Base-by-base conservation (phyloP, 164 flowering plant genomes). In the Berberis vulgaris region DNA sequence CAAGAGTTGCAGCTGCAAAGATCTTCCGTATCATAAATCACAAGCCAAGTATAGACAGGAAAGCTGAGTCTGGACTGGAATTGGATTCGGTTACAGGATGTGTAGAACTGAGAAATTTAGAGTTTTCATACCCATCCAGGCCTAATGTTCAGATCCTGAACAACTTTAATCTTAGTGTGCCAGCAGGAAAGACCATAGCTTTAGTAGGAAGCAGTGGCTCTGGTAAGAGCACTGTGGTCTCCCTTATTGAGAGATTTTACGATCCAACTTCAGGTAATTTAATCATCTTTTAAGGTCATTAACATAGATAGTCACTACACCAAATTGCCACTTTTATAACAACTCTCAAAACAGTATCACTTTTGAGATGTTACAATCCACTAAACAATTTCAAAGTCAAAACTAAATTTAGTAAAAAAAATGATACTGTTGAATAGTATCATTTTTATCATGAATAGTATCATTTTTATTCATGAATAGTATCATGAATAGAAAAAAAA, bases 181-280 rank as follows among this genome's bases (percentile, higher is more conserved):
- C 87, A 5, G 92, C 92, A 5, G 97, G 97, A 54, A 90, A 84
- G 74, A 90, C 94, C 61, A 84, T 90, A 41, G 97, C 94, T 42
- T 75, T 90, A 65, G 97, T 90, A 43, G 97, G 97, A 50, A 87
- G 94, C 80, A 90, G 97, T 65, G 97, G 97, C 70, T 90, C 92
- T 39, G 97, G 97, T 11, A 90, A 90, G 69, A 90, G 97, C 83
- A 90, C 97, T 2, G 88, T 90, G 5, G 97, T 90, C 39, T 79
- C 92, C 59, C 90, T 90, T 69, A 90, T 90, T 45, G 97, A 90
- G 76, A 79, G 97, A 67, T 90, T 90, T 71, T 90, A 90, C 57
- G 97, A 87, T 72, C 90, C 97, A 60, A 74, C 74, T 45, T 81
- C 86, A 74, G 97, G 97, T 87, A 75, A 50, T 12, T 13, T 52